Conservation (phyloP, 306 rosid species). For the Dalbergia oliveri region DNA sequence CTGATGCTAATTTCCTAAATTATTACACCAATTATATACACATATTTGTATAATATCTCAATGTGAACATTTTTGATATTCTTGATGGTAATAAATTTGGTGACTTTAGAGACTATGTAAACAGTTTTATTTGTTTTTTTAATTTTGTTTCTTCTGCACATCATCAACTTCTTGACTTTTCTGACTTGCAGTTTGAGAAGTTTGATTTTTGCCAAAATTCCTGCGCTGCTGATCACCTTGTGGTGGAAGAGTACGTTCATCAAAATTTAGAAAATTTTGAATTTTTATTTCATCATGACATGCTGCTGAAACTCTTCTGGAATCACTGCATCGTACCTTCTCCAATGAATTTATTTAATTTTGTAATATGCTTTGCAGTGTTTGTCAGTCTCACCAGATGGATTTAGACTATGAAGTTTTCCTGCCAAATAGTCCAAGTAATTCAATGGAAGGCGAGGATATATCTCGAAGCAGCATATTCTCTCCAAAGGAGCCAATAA, state of each 20-base stretch:
- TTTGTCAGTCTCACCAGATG: conserved; percentile 53
- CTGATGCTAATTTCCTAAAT: too few species aligned
- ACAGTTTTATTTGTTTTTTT: neutral
- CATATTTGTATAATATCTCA: too few species aligned
- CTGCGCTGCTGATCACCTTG: conserved; percentile 41
- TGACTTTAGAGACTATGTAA: conserved; percentile 14
- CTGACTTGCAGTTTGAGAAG: conserved; percentile 62
- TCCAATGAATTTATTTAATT: conserved; percentile 25
- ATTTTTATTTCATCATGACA: conserved; percentile 4
- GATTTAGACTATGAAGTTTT: conserved; percentile 52
- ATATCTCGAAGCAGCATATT: conserved; percentile 45
- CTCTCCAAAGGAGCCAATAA: conserved; percentile 48
- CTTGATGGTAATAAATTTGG: conserved; percentile 27
- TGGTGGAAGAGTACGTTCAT: conserved; percentile 62
- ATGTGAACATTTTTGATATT: neutral
- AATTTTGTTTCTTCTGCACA: conserved; percentile 26
- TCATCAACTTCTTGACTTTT: conserved; percentile 30
- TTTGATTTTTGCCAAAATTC: conserved; percentile 50
- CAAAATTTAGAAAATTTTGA: neutral
- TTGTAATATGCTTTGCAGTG: conserved; percentile 54
- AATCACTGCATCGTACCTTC: conserved; percentile 28
- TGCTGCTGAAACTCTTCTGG: conserved; percentile 29
- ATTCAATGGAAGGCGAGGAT: conserved; percentile 40
- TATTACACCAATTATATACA: too few species aligned
- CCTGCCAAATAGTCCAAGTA: conserved; percentile 41